Percentiles rank a stretch among this genome's conserved stretches.
phyloP scores from a whole-genome alignment of 1,284 basidiomycete species.

The Amylostereum areolatum region DNA sequence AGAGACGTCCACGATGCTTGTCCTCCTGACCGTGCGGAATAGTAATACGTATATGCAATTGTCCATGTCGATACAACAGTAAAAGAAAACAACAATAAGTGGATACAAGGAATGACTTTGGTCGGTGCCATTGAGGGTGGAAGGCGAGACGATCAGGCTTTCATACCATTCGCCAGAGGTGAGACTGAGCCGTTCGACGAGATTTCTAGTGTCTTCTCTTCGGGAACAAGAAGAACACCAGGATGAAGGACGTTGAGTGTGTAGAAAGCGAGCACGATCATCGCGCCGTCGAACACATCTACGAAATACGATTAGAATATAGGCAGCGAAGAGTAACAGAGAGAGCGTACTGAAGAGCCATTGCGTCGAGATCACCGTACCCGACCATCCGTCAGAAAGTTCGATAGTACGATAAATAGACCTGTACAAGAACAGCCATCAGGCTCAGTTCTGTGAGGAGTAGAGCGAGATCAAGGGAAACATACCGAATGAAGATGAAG shows the following conservation, averaged over 20 bases:
- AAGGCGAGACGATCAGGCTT: too few relatives aligned
- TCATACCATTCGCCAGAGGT: too few relatives aligned
- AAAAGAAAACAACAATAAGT: too few relatives aligned
- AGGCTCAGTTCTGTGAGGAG: background rate
- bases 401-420: slow-evolving; percentile 38
- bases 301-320: background rate
- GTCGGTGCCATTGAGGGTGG: too few relatives aligned
- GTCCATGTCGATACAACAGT: too few relatives aligned
- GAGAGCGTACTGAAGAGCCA: slow-evolving; percentile 44
- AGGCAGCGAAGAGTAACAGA: background rate
- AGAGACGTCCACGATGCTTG: too few relatives aligned
- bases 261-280: slow-evolving; percentile 52
- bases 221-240: slow-evolving; percentile 28
- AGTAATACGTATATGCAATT: too few relatives aligned
- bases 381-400: slow-evolving; percentile 48
- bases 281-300: slow-evolving; percentile 57
- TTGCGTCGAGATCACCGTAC: slow-evolving; percentile 46
- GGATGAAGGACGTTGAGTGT: slow-evolving; percentile 55
- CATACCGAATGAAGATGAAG: slow-evolving; percentile 35
- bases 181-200: too few relatives aligned
- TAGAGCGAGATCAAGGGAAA: background rate
- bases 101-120: too few relatives aligned
- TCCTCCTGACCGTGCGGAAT: too few relatives aligned
- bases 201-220: too few relatives aligned
- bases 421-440: slow-evolving; percentile 2